A percentile compares a stretch with the other conserved stretches of the same genome.
phyloP scores from a whole-genome alignment of 345 rosid species.

The Diplotaxis tenuifolia region DNA sequence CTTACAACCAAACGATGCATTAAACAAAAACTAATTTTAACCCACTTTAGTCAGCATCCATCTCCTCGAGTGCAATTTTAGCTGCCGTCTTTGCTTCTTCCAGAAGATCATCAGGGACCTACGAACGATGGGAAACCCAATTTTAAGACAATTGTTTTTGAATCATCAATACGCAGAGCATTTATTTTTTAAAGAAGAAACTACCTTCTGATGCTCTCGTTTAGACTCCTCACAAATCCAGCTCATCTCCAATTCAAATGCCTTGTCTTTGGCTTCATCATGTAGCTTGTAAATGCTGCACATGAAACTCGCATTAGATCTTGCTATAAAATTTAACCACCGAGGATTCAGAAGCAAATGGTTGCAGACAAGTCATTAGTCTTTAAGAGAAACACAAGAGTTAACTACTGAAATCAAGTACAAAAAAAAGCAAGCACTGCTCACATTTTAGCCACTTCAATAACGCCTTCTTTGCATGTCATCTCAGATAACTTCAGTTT shows the following conservation, averaged over 20 bases:
- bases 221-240: constrained; percentile 97
- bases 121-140: no score
- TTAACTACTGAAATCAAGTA: background rate
- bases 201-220: constrained; percentile 75
- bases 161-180: background rate
- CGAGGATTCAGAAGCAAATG: background rate
- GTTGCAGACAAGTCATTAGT: background rate
- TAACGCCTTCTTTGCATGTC: constrained; percentile 94
- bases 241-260: constrained; percentile 94
- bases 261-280: constrained; percentile 98
- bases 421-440: constrained; percentile 30
- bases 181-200: no score
- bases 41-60: constrained; percentile 86
- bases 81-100: constrained; percentile 98
- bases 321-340: background rate
- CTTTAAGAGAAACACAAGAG: background rate
- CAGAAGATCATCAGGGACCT: constrained; percentile 87
- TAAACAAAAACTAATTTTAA: constrained; percentile 12
- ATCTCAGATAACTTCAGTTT: constrained; percentile 90
- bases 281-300: constrained; percentile 91
- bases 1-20: constrained; percentile 13
- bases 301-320: constrained; percentile 3
- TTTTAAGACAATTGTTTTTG: no score
- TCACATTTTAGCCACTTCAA: constrained; percentile 96
- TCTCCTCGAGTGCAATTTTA: constrained; percentile 82